phyloP scores from a whole-genome alignment of 176 grass and related monocot species.

The Aechmea fasciata region DNA sequence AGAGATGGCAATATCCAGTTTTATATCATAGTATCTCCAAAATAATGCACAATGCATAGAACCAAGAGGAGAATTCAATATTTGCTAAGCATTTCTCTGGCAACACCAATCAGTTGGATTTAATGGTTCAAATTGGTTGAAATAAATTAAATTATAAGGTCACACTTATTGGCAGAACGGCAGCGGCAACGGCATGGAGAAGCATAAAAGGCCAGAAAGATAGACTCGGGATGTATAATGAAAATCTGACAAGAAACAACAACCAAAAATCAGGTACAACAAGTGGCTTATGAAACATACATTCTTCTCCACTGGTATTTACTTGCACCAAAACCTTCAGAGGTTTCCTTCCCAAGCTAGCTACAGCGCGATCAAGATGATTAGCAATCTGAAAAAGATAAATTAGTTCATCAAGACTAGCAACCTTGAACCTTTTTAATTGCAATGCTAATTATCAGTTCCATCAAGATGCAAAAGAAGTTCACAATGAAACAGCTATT shows the following conservation, averaged over 20 bases:
- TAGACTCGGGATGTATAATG: too few relatives aligned
- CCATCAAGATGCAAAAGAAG: neutral
- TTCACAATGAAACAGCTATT: too few relatives aligned
- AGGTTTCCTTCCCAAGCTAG: constrained; percentile 82
- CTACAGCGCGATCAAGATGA: constrained; percentile 73
- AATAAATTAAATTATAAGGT: too few relatives aligned
- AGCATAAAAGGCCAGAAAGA: too few relatives aligned
- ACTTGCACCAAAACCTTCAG: constrained; percentile 94
- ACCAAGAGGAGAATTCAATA: too few relatives aligned
- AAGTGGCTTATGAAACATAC: constrained; percentile 40
- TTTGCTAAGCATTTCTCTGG: too few relatives aligned
- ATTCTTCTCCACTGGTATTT: constrained; percentile 97
- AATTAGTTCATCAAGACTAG: constrained; percentile 4
- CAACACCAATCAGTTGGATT: too few relatives aligned
- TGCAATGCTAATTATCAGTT: neutral
- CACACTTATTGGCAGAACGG: too few relatives aligned
- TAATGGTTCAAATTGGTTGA: too few relatives aligned
- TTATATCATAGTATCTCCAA: neutral
- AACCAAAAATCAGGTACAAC: neutral
- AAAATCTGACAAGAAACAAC: too few relatives aligned
- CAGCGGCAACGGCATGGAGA: too few relatives aligned
- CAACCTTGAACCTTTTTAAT: neutral
- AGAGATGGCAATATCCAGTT: constrained; percentile 7
- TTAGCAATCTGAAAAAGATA: constrained; percentile 69
- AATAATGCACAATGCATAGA: neutral